phyloP scores from a whole-genome alignment of 2,329 filamentous ascomycete genomes.

The Kalmusia sp. region DNA sequence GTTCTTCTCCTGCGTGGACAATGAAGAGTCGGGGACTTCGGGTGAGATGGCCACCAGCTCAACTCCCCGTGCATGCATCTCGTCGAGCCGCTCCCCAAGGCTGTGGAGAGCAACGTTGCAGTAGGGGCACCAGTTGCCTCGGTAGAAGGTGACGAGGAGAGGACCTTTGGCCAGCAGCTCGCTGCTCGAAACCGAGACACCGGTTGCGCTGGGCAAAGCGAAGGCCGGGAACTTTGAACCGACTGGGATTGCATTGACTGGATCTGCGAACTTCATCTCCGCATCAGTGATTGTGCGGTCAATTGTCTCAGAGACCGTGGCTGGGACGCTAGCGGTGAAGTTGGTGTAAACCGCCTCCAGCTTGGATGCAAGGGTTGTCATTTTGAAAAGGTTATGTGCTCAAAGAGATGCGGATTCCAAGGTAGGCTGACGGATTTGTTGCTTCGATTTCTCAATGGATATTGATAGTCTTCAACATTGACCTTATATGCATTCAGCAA shows the following conservation, averaged over 20 bases:
- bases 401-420: not conserved
- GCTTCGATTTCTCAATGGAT: no score
- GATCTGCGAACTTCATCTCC: not conserved
- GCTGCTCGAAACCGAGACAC: slow-evolving; percentile 39
- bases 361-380: slow-evolving; percentile 6
- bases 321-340: not conserved
- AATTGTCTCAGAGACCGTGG: not conserved
- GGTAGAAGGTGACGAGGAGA: slow-evolving; percentile 56
- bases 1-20: slow-evolving; percentile 51
- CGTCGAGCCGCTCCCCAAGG: slow-evolving; percentile 46
- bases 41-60: slow-evolving; percentile 53
- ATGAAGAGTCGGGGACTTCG: slow-evolving; percentile 49
- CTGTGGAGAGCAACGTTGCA: slow-evolving; percentile 51
- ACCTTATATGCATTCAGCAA: no score
- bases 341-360: not conserved
- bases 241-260: not conserved
- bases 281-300: not conserved
- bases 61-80: slow-evolving; percentile 48
- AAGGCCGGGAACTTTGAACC: slow-evolving; percentile 7
- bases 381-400: not conserved
- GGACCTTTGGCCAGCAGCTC: slow-evolving; percentile 34
- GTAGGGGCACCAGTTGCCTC: slow-evolving; percentile 56
- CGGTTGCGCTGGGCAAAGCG: slow-evolving; percentile 36
- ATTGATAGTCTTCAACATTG: no score
- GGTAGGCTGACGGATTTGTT: no score